Conservation (phyloP, 108 stramenopile species). For the Cyclotella baltica region DNA sequence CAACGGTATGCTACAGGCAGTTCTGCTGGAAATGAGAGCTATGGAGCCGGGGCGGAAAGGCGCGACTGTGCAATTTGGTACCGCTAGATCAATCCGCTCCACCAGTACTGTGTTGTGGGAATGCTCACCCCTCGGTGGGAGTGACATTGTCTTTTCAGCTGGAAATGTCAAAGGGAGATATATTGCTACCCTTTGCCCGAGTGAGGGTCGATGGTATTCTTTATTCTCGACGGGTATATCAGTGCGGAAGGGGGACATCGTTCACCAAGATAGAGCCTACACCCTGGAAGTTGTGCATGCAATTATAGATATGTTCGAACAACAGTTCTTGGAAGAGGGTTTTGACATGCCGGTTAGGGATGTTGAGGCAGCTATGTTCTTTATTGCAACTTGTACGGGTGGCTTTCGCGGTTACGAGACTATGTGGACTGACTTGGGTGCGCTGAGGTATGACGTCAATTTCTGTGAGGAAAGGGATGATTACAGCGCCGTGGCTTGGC, state of each 20-base stretch:
- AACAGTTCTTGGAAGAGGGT: neutral
- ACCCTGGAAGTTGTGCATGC: constrained; percentile 17
- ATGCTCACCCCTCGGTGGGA: constrained; percentile 11
- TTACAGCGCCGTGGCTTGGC: neutral
- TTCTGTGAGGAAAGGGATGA: neutral
- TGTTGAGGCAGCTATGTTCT: neutral
- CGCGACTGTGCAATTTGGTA: neutral
- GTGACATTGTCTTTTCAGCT: constrained; percentile 14
- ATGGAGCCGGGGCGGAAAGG: neutral
- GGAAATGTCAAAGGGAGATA: neutral
- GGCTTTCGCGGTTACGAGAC: constrained; percentile 12
- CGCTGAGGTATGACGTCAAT: constrained; percentile 6
- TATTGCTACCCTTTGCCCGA: too few species aligned
- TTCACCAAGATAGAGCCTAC: constrained; percentile 20
- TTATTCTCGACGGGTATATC: neutral
- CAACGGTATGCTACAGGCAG: neutral
- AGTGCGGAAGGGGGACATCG: constrained; percentile 19
- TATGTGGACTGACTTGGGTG: constrained; percentile 7
- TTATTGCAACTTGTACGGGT: constrained; percentile 7
- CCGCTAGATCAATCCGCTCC: neutral
- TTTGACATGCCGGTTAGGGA: neutral
- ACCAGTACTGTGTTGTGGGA: constrained; percentile 14
- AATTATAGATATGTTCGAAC: constrained; percentile 20
- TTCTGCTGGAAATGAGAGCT: too few species aligned
- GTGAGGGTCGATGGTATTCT: constrained; percentile 18